A percentile compares a stretch with the other conserved stretches of the same genome.
Conservation (phyloP, 2,329 filamentous ascomycete species). For the Juglanconis oblonga region DNA sequence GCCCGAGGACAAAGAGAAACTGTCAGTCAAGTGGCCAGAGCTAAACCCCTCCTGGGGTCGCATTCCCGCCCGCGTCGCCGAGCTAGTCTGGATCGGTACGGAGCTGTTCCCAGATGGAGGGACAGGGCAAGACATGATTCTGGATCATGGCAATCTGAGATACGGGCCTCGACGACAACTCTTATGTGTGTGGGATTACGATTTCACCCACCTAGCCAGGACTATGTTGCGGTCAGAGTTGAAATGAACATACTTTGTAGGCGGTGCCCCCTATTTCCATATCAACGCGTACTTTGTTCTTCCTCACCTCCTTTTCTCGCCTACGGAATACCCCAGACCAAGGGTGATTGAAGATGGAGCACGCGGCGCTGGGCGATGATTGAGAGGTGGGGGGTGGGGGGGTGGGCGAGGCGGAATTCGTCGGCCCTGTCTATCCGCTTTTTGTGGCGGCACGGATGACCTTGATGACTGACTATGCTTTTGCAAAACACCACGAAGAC, state of each 20-base stretch:
- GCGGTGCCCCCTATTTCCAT: not conserved
- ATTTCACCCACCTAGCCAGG: no score
- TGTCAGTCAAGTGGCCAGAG: not conserved
- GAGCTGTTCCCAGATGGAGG: not conserved
- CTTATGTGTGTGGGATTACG: no score
- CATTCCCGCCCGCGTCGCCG: conserved; percentile 43
- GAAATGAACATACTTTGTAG: not conserved
- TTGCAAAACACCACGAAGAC: no score
- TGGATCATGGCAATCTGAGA: conserved; percentile 1
- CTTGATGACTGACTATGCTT: not conserved
- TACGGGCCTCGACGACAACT: no score
- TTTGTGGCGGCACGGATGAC: not conserved
- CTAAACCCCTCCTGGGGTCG: not conserved
- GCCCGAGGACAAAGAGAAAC: not conserved
- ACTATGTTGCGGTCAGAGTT: not conserved
- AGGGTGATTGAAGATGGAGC: not conserved
- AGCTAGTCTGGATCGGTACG: conserved; percentile 38
- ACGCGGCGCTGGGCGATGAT: not conserved
- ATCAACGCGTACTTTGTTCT: not conserved
- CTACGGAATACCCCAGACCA: not conserved
- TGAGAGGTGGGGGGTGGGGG: conserved; percentile 2
- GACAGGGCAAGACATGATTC: conserved; percentile 3
- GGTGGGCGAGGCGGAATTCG: not conserved
- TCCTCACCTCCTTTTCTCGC: not conserved
- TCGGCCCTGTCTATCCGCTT: not conserved